Percentiles rank a stretch among this genome's conserved stretches.
These are phyloP conservation scores for Tricharina praecox DNA, from an alignment of 495 filamentous ascomycete species.

Conservation along the genomic window DNA sequence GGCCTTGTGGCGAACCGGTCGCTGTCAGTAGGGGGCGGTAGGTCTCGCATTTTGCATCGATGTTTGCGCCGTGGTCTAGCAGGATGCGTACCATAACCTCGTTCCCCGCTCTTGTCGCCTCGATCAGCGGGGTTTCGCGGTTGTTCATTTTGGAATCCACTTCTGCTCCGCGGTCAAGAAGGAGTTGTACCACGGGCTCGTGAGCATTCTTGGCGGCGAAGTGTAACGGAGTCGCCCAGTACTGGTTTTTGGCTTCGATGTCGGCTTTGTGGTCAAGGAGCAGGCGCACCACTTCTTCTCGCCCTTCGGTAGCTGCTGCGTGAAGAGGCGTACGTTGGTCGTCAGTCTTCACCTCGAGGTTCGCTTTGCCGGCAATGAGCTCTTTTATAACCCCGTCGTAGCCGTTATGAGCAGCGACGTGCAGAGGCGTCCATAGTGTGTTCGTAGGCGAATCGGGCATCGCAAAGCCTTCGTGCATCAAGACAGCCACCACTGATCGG, in stretches of 20 bases:
- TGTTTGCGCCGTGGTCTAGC: conserved; percentile 22
- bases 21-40: background rate
- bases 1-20: conserved; percentile 8
- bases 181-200: conserved; percentile 1
- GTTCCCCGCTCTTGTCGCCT: conserved; percentile 40
- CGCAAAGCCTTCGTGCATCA: background rate
- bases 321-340: conserved; percentile 15
- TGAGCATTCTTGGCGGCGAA: conserved; percentile 4
- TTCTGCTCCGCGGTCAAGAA: conserved; percentile 24
- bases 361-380: conserved; percentile 18
- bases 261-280: conserved; percentile 15
- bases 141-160: conserved; percentile 30
- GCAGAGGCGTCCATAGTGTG: conserved; percentile 12
- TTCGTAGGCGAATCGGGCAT: background rate
- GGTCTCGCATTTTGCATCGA: background rate
- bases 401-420: conserved; percentile 13
- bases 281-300: conserved; percentile 10
- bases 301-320: conserved; percentile 7
- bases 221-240: background rate
- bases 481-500: conserved; percentile 2
- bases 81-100: conserved; percentile 33
- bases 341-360: conserved; percentile 13
- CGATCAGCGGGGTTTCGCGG: conserved; percentile 38
- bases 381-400: conserved; percentile 11
- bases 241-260: background rate